Evolutionary conservation across 331 rosid genomes (phyloP), one percentile per base, ranked within the genome.

Genomic region (Stylosanthes scabra): DNA sequence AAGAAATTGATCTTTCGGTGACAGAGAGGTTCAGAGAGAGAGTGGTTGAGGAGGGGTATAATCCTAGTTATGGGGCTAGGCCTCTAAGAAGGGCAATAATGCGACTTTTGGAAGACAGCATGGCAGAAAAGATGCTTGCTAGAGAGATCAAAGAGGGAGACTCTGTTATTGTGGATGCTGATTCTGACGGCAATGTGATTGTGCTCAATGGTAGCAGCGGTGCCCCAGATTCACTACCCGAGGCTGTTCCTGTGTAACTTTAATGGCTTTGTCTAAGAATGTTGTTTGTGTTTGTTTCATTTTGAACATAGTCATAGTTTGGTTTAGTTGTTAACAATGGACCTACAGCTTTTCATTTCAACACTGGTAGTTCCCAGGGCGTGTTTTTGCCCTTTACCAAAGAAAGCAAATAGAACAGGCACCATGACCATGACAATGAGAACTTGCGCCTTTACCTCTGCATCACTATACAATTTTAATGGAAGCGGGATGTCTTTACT

Each of bases 61-160:
- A 93, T 84, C 98, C 98, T 2, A 93, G 96, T 82, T 90, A 93
- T 58, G 98, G 98, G 9, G 98, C 98, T 2, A 87, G 98, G 87
- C 98, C 98, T 57, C 76, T 93, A 63, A 86, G 97, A 86, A 87
- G 98, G 82, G 98, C 98, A 50, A 93, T 93, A 61, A 91, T 93
- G 98, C 81, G 97, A 69, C 97, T 93, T 20, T 82, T 93, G 86
- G 98, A 93, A 83, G 97, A 93, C 83, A 86, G 97, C 87, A 93
- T 93, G 98, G 98, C 97, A 3, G 98, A 93, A 86, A 93, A 93
- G 93, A 89, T 93, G 96, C 97, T 93, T 59, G 86, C 97, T 0
- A 80, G 98, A 66, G 98, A 91, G 86, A 93, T 93, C 81, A 91
- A 89, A 63, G 97, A 91, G 84, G 98, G 98, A 0, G 96, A 93